Percentiles rank a stretch among this genome's conserved stretches.
These are phyloP conservation scores for Cochlearia excelsa DNA, from an alignment of 345 rosid genomes.

Conservation along the genomic window DNA sequence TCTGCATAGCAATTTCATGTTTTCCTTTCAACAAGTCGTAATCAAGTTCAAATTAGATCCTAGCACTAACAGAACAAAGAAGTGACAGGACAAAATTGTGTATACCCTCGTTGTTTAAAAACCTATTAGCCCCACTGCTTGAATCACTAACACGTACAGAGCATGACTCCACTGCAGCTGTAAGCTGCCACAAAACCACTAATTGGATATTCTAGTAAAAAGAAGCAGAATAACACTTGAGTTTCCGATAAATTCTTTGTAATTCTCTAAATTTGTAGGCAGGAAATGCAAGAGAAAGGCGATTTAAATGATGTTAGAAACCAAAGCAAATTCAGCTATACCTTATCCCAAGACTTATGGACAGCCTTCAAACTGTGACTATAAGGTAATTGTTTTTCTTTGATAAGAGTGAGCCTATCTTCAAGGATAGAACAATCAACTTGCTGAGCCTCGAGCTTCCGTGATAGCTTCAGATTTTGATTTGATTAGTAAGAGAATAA, in stretches of 20 bases:
- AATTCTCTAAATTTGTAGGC: not conserved
- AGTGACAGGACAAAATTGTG: constrained; percentile 18
- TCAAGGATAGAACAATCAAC: constrained; percentile 64
- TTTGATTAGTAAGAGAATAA: not conserved
- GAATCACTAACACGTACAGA: constrained; percentile 48
- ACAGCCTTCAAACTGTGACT: constrained; percentile 56
- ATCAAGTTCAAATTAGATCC: constrained; percentile 4
- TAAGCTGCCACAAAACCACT: constrained; percentile 50
- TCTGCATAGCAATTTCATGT: constrained; percentile 44
- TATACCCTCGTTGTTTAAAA: constrained; percentile 47
- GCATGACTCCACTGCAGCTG: constrained; percentile 55
- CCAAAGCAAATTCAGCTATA: constrained; percentile 33
- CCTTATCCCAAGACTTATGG: constrained; percentile 70
- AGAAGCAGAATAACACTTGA: not conserved
- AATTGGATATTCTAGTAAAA: constrained; percentile 9
- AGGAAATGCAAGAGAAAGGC: no score
- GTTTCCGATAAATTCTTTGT: not conserved
- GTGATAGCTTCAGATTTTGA: constrained; percentile 82
- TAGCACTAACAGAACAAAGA: constrained; percentile 18
- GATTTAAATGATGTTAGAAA: not conserved
- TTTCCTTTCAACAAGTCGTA: constrained; percentile 31
- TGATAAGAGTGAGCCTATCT: constrained; percentile 51
- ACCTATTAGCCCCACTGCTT: constrained; percentile 37
- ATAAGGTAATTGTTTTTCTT: constrained; percentile 57
- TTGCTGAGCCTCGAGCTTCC: constrained; percentile 80